phyloP scores from a whole-genome alignment of 2,329 filamentous ascomycete genomes.

The Diatrype stigma region DNA sequence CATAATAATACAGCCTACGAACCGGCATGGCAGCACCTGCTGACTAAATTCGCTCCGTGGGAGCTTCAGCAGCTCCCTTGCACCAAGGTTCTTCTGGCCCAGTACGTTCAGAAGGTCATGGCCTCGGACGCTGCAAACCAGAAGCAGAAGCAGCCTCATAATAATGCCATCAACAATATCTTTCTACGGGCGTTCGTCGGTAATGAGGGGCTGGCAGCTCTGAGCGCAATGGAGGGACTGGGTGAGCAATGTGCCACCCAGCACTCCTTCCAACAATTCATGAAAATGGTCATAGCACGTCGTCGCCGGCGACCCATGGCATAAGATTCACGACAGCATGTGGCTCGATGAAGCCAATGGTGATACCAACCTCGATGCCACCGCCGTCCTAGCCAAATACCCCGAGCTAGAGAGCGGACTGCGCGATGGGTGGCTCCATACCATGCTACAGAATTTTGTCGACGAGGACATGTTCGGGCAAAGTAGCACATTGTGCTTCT shows the following conservation, averaged over 20 bases:
- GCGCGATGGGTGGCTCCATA: conserved; percentile 1
- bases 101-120: neutral
- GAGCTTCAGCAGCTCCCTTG: conserved; percentile 6
- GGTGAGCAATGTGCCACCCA: neutral
- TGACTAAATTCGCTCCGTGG: conserved; percentile 4
- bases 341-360: neutral
- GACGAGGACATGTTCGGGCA: neutral
- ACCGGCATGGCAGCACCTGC: neutral
- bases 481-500: neutral
- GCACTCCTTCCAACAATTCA: neutral
- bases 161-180: too few species aligned
- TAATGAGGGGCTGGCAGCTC: neutral
- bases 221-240: neutral
- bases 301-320: neutral
- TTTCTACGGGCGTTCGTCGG: neutral
- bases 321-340: neutral
- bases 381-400: neutral
- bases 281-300: neutral
- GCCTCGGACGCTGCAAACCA: neutral
- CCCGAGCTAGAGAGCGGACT: conserved; percentile 1
- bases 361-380: neutral
- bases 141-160: neutral
- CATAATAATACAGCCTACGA: neutral
- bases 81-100: neutral
- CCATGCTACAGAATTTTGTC: neutral